phyloP scores from a whole-genome alignment of 768 basidiomycete genomes.

The Leccinum incarnatum region DNA sequence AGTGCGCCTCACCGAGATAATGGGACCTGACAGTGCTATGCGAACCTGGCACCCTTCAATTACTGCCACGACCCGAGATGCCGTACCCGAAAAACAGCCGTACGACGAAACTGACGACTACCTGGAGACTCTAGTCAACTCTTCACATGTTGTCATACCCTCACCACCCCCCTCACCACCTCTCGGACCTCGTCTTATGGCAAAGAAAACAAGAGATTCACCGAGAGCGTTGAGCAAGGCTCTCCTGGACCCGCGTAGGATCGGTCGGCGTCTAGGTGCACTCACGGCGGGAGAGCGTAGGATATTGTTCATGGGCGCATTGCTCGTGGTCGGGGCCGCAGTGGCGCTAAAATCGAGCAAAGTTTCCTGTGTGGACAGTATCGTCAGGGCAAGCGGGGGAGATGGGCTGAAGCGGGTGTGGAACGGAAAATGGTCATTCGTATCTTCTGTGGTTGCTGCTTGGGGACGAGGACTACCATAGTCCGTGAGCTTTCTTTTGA shows the following conservation, averaged over 20 bases:
- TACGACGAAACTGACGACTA: conserved; percentile 27
- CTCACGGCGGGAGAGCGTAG: conserved; percentile 30
- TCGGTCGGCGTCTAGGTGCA: conserved; percentile 21
- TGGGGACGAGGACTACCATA: conserved; percentile 29
- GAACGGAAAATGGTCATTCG: conserved; percentile 21
- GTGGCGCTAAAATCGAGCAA: conserved; percentile 42
- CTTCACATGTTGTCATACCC: conserved; percentile 24
- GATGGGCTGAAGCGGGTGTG: conserved; percentile 26
- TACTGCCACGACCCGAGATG: conserved; percentile 4
- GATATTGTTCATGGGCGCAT: conserved; percentile 57
- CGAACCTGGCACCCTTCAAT: conserved; percentile 57
- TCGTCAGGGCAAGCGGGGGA: conserved; percentile 11
- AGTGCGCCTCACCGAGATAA: conserved; percentile 53
- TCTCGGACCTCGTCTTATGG: conserved; percentile 4
- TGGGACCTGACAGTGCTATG: conserved; percentile 77
- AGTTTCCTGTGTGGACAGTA: conserved; percentile 12
- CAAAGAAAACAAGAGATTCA: conserved; percentile 21
- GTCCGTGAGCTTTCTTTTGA: neutral
- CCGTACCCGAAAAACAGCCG: conserved; percentile 23
- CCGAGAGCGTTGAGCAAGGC: conserved; percentile 7
- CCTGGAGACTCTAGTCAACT: conserved; percentile 24
- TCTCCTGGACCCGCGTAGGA: conserved; percentile 14
- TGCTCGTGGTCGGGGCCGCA: conserved; percentile 68
- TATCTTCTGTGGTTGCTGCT: conserved; percentile 24
- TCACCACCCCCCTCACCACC: conserved; percentile 24